Conservation (phyloP, 805 yeast species). For the Candida broadrunensis region DNA sequence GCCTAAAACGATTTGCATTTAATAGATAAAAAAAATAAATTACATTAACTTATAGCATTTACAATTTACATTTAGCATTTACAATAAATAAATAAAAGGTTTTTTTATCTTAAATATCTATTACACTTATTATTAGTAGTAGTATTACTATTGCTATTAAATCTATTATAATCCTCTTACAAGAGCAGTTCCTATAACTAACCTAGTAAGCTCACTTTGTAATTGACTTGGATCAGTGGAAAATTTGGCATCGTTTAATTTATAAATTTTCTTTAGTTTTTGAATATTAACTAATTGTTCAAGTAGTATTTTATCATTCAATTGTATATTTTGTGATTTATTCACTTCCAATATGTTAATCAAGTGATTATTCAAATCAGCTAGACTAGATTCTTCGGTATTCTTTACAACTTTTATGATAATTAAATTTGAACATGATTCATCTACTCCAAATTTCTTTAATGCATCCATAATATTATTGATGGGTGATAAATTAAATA, state of each 20-base stretch:
- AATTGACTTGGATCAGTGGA: constrained; percentile 7
- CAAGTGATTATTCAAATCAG: constrained; percentile 34
- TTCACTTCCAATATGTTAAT: constrained; percentile 10
- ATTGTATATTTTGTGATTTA: constrained; percentile 8
- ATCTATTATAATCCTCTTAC: constrained; percentile 44
- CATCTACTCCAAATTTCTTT: constrained; percentile 65
- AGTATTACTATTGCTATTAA: no score
- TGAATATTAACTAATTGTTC: constrained; percentile 17
- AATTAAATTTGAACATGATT: constrained; percentile 42
- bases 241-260: constrained; percentile 28
- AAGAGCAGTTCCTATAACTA: constrained; percentile 46
- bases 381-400: constrained; percentile 16
- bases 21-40: constrained; percentile 6
- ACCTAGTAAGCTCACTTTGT: constrained; percentile 32
- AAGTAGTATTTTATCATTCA: constrained; percentile 22
- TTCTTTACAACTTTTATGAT: constrained; percentile 44
- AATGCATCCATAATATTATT: constrained; percentile 72
- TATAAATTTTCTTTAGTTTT: constrained; percentile 35
- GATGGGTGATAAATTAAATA: constrained; percentile 66
- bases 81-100: no score
- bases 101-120: no score
- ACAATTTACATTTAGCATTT: no score
- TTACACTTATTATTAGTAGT: no score
- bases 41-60: no score
- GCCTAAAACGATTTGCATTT: constrained; percentile 14